Percentiles rank a stretch among this genome's conserved stretches.
Conservation (phyloP, 1,284 basidiomycete species). For the Rhizoctonia solani region DNA sequence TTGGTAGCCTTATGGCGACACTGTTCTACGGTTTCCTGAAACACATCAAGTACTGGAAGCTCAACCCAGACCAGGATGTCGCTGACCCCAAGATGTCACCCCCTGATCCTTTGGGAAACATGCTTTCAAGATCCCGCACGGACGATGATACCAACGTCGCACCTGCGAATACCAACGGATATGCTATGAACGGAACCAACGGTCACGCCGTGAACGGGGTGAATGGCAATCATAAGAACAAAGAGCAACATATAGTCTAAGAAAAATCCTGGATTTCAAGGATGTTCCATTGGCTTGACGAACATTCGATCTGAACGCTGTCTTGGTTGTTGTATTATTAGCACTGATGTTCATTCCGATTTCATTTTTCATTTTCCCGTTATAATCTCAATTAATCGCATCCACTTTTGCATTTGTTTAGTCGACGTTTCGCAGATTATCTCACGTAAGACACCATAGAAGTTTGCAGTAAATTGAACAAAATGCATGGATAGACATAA, state of each 20-base stretch:
- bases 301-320: no score
- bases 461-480: conserved; percentile 19
- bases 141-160: neutral
- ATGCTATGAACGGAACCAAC: no score
- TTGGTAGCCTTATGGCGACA: conserved; percentile 45
- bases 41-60: conserved; percentile 55
- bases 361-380: no score
- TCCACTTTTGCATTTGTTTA: neutral
- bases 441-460: neutral
- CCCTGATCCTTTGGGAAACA: conserved; percentile 43
- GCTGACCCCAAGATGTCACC: conserved; percentile 51
- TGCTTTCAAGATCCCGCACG: conserved; percentile 10
- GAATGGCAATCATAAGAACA: no score
- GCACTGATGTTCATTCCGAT: no score
- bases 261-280: no score
- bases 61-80: conserved; percentile 59
- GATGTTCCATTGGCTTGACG: no score
- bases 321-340: neutral
- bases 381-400: no score
- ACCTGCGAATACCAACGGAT: neutral
- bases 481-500: conserved; percentile 33
- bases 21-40: conserved; percentile 45
- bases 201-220: no score
- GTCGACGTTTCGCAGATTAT: neutral
- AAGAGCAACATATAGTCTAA: no score